A percentile compares a stretch with the other conserved stretches of the same genome.
phyloP scores from a whole-genome alignment of 202 grass and related monocot genomes.

The Eragrostis tef region DNA sequence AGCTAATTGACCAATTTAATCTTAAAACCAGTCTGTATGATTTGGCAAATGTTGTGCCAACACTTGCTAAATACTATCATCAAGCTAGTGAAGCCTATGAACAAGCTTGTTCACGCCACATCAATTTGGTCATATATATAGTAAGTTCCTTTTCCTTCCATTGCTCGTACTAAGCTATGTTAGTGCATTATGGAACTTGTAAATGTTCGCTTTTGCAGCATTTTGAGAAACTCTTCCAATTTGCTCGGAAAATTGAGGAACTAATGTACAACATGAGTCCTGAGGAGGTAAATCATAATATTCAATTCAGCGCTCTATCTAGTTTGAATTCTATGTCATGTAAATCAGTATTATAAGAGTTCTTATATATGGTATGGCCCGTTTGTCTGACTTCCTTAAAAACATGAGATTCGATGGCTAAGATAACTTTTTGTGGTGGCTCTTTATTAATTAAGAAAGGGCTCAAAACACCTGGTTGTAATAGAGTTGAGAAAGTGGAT shows the following conservation, averaged over 20 bases:
- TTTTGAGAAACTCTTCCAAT: slow-evolving; percentile 94
- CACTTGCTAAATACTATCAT: slow-evolving; percentile 95
- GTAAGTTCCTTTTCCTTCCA: slow-evolving; percentile 62
- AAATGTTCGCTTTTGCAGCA: slow-evolving; percentile 55
- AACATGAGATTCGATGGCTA: background rate
- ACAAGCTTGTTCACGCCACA: slow-evolving; percentile 86
- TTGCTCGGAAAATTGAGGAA: slow-evolving; percentile 83
- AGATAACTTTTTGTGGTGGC: no score
- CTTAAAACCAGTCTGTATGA: slow-evolving; percentile 68
- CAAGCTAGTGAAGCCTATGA: slow-evolving; percentile 98
- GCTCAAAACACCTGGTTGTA: no score
- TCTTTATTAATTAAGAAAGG: no score
- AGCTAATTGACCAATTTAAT: slow-evolving; percentile 40
- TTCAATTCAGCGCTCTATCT: background rate
- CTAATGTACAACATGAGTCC: slow-evolving; percentile 75
- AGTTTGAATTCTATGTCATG: slow-evolving; percentile 19
- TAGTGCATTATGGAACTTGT: slow-evolving; percentile 28
- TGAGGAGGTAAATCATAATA: slow-evolving; percentile 61
- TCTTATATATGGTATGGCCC: background rate
- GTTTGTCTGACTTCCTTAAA: background rate
- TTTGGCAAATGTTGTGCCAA: slow-evolving; percentile 90
- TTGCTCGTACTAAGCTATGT: slow-evolving; percentile 9
- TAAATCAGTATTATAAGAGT: slow-evolving; percentile 8
- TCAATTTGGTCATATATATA: slow-evolving; percentile 99
- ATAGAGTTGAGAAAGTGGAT: no score